phyloP scores from a whole-genome alignment of 106 monocot species.

The Phalaenopsis equestris region DNA sequence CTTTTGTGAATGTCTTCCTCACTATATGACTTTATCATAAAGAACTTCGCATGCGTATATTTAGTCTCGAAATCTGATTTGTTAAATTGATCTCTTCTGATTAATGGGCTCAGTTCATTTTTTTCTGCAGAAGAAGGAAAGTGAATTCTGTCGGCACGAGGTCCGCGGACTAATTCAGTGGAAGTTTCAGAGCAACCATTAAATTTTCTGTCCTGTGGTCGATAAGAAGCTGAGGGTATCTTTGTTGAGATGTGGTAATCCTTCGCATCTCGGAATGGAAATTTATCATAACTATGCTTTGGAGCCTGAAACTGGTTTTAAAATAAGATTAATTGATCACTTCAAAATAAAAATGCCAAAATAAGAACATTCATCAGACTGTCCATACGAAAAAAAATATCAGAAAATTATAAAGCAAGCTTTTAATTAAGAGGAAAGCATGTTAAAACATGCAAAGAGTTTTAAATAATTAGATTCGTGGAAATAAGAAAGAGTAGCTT shows the following conservation, averaged over 20 bases:
- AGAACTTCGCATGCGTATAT: constrained; percentile 81
- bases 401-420: too few species aligned
- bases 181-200: constrained; percentile 13
- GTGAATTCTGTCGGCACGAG: constrained; percentile 36
- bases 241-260: constrained; percentile 8
- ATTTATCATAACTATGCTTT: constrained; percentile 3
- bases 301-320: constrained; percentile 13
- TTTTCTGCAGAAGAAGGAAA: constrained; percentile 18
- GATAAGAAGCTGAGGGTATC: constrained; percentile 13
- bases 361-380: too few species aligned
- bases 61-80: constrained; percentile 44
- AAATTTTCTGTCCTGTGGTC: constrained; percentile 10
- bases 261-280: constrained; percentile 7
- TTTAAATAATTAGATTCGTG: neutral
- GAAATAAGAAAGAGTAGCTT: neutral
- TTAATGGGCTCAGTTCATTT: constrained; percentile 2
- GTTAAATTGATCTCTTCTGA: constrained; percentile 37
- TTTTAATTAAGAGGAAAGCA: too few species aligned
- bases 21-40: constrained; percentile 84
- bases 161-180: constrained; percentile 45
- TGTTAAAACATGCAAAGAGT: neutral
- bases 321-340: neutral
- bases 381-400: too few species aligned
- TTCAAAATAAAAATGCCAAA: neutral
- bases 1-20: constrained; percentile 90